Conservation (phyloP, 768 basidiomycete species). For the Leccinum uliginosum region DNA sequence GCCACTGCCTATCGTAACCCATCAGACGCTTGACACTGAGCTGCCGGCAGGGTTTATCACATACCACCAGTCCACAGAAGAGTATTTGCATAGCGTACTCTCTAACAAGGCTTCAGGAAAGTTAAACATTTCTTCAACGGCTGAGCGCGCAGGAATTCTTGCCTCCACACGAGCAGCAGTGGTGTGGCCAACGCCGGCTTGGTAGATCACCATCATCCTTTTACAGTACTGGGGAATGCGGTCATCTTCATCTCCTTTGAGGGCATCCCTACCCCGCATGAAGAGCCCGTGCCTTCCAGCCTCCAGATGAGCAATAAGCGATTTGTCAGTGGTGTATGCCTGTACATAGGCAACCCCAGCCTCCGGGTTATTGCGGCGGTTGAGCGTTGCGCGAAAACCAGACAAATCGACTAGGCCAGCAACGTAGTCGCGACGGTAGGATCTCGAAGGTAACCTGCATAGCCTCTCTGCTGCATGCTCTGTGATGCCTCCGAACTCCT, state of each 20-base stretch:
- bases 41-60: background rate
- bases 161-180: constrained; percentile 2
- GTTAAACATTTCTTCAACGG: background rate
- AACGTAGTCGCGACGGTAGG: constrained; percentile 1
- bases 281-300: constrained; percentile 5
- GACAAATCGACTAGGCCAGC: background rate
- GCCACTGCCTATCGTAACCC: constrained; percentile 3
- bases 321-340: constrained; percentile 4
- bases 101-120: background rate
- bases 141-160: background rate
- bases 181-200: background rate
- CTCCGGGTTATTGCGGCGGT: background rate
- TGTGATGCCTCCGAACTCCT: background rate
- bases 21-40: background rate
- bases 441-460: background rate
- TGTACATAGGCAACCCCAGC: background rate
- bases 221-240: background rate
- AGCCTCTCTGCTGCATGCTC: background rate
- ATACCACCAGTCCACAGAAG: constrained; percentile 4
- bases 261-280: constrained; percentile 1
- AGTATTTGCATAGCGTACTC: background rate
- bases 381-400: background rate
- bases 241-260: background rate
- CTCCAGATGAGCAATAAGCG: constrained; percentile 4
- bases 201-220: background rate